phyloP scores from a whole-genome alignment of 768 basidiomycete species.

The Gymnopilus dilepis region DNA sequence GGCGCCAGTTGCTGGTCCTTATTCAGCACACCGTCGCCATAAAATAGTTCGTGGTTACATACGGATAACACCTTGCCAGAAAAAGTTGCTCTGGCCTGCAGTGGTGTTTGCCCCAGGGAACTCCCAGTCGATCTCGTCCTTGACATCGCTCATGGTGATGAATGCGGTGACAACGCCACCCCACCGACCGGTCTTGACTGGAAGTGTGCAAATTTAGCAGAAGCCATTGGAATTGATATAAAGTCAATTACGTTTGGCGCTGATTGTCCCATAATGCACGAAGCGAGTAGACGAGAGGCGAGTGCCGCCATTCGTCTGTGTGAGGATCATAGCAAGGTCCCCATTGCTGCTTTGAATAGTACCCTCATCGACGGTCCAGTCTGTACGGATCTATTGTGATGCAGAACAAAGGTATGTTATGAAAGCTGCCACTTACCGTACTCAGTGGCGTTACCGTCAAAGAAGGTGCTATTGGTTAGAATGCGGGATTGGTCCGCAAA shows the following conservation, averaged over 20 bases:
- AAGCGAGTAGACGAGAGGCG: constrained; percentile 81
- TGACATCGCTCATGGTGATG: constrained; percentile 84
- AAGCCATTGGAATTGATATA: background rate
- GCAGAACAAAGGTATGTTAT: too few relatives aligned
- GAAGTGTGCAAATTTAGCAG: background rate
- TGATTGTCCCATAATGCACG: constrained; percentile 81
- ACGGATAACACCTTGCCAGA: constrained; percentile 79
- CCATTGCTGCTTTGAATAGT: constrained; percentile 70
- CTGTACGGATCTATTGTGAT: constrained; percentile 43
- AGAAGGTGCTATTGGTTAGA: constrained; percentile 66
- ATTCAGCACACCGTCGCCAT: background rate
- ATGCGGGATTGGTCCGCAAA: constrained; percentile 72
- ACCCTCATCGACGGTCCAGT: constrained; percentile 76
- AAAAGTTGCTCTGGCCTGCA: constrained; percentile 78
- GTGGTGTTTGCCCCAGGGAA: constrained; percentile 70
- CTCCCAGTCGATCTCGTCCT: constrained; percentile 90
- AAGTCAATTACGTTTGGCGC: constrained; percentile 56
- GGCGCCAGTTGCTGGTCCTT: constrained; percentile 35
- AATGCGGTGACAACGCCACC: constrained; percentile 83
- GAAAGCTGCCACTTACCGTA: constrained; percentile 50
- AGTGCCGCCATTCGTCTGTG: constrained; percentile 75
- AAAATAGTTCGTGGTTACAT: constrained; percentile 31
- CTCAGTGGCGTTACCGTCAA: constrained; percentile 73
- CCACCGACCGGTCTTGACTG: constrained; percentile 84
- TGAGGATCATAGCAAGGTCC: constrained; percentile 71